Conservation (phyloP, 768 basidiomycete genomes). For the Leccinellum albellum region DNA sequence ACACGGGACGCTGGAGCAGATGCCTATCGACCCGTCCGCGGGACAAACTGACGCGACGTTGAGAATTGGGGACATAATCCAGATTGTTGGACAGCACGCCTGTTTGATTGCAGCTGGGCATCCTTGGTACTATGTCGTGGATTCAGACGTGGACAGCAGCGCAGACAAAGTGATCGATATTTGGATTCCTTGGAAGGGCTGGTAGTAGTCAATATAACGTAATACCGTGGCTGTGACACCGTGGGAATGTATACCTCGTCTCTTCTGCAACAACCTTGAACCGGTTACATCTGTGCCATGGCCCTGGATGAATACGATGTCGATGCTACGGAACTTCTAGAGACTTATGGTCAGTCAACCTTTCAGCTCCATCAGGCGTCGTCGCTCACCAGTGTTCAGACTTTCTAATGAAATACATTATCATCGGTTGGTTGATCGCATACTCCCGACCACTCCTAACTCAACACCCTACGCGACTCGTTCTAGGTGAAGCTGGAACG, state of each 20-base stretch:
- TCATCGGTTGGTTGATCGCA: constrained; percentile 64
- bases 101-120: constrained; percentile 78
- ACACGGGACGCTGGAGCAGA: constrained; percentile 64
- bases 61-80: constrained; percentile 57
- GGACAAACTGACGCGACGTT: constrained; percentile 27
- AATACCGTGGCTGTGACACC: neutral
- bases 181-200: constrained; percentile 91
- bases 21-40: constrained; percentile 13
- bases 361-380: neutral
- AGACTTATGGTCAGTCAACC: constrained; percentile 76
- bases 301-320: constrained; percentile 62
- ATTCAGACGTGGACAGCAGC: constrained; percentile 49
- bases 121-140: constrained; percentile 83
- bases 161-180: constrained; percentile 62
- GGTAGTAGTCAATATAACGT: constrained; percentile 39
- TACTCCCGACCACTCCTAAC: constrained; percentile 5
- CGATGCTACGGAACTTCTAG: constrained; percentile 88
- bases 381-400: constrained; percentile 48
- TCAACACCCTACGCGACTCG: neutral
- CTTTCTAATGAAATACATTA: constrained; percentile 98
- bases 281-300: constrained; percentile 41
- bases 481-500: constrained; percentile 87
- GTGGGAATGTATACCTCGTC: constrained; percentile 22
- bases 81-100: constrained; percentile 83
- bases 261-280: neutral